Conservation (phyloP, 169 alveolate genomes). For the Eimeria mitis region DNA sequence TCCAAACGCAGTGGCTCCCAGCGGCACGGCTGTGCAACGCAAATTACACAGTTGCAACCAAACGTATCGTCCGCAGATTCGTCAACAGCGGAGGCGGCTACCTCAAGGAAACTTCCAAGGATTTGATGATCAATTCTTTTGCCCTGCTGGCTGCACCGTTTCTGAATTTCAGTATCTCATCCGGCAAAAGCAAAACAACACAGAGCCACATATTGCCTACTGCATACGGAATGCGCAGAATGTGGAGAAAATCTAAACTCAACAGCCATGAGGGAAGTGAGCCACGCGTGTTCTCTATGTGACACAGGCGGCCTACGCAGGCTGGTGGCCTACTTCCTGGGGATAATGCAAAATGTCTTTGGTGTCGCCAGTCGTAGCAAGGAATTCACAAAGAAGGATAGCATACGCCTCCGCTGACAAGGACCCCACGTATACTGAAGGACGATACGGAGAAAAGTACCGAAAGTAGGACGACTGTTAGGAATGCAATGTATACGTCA, state of each 20-base stretch:
- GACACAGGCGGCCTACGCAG: too few species aligned
- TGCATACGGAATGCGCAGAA: not conserved
- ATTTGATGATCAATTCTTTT: not conserved
- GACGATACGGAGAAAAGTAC: not conserved
- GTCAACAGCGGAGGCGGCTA: not conserved
- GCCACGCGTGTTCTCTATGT: not conserved
- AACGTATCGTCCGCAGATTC: not conserved
- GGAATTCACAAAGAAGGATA: not conserved
- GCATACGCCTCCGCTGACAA: not conserved
- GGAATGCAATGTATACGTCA: not conserved
- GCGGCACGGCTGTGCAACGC: not conserved
- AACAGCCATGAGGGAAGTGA: not conserved
- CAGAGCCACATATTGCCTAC: not conserved
- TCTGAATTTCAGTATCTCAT: not conserved
- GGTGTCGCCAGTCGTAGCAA: not conserved
- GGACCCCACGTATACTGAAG: not conserved
- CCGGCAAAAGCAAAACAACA: not conserved
- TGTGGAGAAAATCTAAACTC: not conserved
- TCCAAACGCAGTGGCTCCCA: not conserved
- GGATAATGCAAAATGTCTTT: not conserved
- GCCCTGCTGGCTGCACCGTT: not conserved
- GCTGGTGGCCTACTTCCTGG: not conserved
- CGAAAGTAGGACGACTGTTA: not conserved
- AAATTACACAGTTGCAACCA: not conserved
- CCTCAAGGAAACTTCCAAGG: not conserved